A percentile compares a stretch with the other conserved stretches of the same genome.
These are phyloP conservation scores for Hericium coralloides DNA, from an alignment of 768 basidiomycete genomes.

Conservation along the genomic window DNA sequence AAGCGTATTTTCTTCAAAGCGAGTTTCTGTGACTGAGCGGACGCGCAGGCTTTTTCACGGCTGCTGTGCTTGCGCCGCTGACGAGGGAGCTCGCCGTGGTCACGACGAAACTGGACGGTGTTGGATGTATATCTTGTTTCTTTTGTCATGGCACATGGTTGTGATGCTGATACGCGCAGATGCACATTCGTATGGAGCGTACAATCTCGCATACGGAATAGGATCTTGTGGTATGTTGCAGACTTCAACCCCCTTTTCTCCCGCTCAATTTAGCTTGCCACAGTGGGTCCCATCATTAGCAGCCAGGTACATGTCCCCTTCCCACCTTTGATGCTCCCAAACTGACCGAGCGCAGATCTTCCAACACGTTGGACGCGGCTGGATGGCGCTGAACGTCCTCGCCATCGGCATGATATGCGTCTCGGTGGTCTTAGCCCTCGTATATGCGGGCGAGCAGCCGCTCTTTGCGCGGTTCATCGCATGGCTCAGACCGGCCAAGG, in stretches of 20 bases:
- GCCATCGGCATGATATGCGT: conserved; percentile 33
- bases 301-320: conserved; percentile 40
- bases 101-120: conserved; percentile 44
- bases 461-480: conserved; percentile 2
- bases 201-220: conserved; percentile 62
- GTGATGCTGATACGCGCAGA: conserved; percentile 28
- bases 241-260: not conserved
- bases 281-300: conserved; percentile 64
- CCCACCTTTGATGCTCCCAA: not conserved
- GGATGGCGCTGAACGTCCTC: conserved; percentile 49
- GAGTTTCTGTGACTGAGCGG: not conserved
- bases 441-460: conserved; percentile 35
- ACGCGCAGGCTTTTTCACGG: conserved; percentile 49
- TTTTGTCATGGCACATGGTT: not conserved
- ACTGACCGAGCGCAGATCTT: conserved; percentile 39
- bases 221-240: conserved; percentile 47
- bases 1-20: conserved; percentile 10
- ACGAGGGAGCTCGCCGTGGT: conserved; percentile 61
- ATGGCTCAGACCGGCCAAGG: not conserved
- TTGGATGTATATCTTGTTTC: conserved; percentile 46
- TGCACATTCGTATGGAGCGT: conserved; percentile 66
- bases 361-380: conserved; percentile 44
- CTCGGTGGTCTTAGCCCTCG: conserved; percentile 31
- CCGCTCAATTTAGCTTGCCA: not conserved
- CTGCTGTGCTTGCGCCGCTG: conserved; percentile 50